Base-by-base conservation (phyloP, 139 green algal species). In the Bryopsis sp. region DNA sequence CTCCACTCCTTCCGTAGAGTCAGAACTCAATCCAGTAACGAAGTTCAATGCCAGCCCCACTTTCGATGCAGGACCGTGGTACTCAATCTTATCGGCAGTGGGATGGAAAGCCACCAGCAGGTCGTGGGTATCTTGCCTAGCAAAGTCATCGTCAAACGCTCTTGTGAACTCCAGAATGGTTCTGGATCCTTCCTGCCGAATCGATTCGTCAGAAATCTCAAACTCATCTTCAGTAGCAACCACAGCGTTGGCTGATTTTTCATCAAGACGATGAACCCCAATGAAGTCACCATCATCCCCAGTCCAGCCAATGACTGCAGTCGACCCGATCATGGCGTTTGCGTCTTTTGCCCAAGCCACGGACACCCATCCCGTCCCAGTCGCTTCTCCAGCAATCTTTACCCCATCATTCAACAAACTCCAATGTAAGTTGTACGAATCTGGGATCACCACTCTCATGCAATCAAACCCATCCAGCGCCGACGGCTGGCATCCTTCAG, bases 291-390 rank as follows among this genome's bases (percentile, higher is more conserved):
- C 39, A 2, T 50, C 29, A 1, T 59, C 76, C 7, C 75, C 75
- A 5, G 43, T 67, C 31, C 32, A 47, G 2, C 78, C 67, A 6
- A 83, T 72, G 4, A 74, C 46, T 39, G 78, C 76, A 2, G 63
- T 68, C 6, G 58, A 28, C 15, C 71, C 65, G 22, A 75, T 47
- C 78, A 83, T 83, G 7, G 19, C 6, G 5, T 58, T 57, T 6
- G 78, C 69, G 2, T 2, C 28, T 29, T 39, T 48, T 7, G 78
- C 76, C 61, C 80, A 83, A 28, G 76, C 78, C 19, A 83, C 26
- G 2, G 64, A 62, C 4, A 82, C 64, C 72, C 78, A 83, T 39
- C 71, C 72, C 24, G 47, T 29, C 8, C 37, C 50, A 0, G 34
- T 26, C 0, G 69, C 60, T 46, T 75, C 69, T n/a, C 29, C 60